phyloP scores from a whole-genome alignment of 768 basidiomycete species.

The Lactarius sp. region DNA sequence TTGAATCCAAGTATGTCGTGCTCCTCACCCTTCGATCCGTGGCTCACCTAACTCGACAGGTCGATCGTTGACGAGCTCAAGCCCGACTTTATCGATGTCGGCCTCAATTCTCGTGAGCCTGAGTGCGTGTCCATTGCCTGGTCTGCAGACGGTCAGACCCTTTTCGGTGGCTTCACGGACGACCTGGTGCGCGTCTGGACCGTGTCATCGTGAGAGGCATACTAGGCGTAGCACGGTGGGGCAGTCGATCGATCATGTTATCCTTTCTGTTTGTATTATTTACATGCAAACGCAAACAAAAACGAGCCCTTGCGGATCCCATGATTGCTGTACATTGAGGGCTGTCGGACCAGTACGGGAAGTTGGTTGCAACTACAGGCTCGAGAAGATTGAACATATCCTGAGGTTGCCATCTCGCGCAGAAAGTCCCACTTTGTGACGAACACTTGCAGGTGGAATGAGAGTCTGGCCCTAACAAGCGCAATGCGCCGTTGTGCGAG shows the following conservation, averaged over 20 bases:
- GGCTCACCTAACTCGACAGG: constrained; percentile 37
- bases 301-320: constrained; percentile 23
- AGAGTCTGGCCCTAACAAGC: no score
- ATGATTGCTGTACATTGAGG: neutral
- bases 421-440: neutral
- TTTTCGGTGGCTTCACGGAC: constrained; percentile 97
- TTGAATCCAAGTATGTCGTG: constrained; percentile 90
- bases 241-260: constrained; percentile 18
- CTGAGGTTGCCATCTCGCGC: neutral
- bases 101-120: constrained; percentile 67
- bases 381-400: neutral
- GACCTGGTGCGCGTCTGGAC: constrained; percentile 91
- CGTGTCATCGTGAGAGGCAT: constrained; percentile 49
- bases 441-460: neutral
- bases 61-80: constrained; percentile 99
- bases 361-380: neutral
- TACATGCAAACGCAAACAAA: constrained; percentile 25
- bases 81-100: constrained; percentile 82
- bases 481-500: neutral
- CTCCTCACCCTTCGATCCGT: constrained; percentile 9
- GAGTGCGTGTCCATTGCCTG: constrained; percentile 97
- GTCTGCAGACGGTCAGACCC: constrained; percentile 96
- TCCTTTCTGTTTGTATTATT: constrained; percentile 26
- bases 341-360: neutral
- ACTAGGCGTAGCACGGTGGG: constrained; percentile 14